Evolutionary conservation across 768 basidiomycete species (phyloP).

Genomic region (Rhizopogon roseolus): DNA sequence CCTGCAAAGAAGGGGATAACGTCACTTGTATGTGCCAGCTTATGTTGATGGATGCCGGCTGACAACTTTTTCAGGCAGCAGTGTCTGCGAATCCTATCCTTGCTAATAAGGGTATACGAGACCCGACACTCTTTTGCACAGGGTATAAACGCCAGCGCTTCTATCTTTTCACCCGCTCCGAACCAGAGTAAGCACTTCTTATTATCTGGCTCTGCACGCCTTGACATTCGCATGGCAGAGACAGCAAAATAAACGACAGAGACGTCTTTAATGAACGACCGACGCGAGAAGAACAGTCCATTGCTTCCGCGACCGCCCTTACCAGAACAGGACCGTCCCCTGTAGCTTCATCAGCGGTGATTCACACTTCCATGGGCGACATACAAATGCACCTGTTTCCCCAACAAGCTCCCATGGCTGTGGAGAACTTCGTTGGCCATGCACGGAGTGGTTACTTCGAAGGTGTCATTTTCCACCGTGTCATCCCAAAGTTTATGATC

Average conservation of each 20-base stretch:
- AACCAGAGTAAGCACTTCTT: slow-evolving; percentile 70
- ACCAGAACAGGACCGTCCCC: slow-evolving; percentile 58
- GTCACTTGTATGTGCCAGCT: slow-evolving; percentile 57
- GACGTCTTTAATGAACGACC: slow-evolving; percentile 99
- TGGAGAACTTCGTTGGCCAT: slow-evolving; percentile 97
- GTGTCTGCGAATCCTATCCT: slow-evolving; percentile 95
- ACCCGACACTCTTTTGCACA: slow-evolving; percentile 90
- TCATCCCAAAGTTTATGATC: slow-evolving; percentile 98
- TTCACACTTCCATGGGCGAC: slow-evolving; percentile 95
- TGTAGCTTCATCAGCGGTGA: slow-evolving; percentile 75
- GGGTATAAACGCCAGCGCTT: slow-evolving; percentile 92
- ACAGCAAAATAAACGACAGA: slow-evolving; percentile 82
- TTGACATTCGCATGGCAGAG: slow-evolving; percentile 38
- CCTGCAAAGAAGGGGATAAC: slow-evolving; percentile 83
- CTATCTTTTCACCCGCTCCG: slow-evolving; percentile 88
- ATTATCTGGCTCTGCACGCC: not conserved
- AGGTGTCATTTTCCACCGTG: slow-evolving; percentile 91
- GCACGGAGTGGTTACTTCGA: slow-evolving; percentile 89
- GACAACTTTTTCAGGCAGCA: slow-evolving; percentile 50
- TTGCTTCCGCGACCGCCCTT: slow-evolving; percentile 58
- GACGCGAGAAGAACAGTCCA: slow-evolving; percentile 90
- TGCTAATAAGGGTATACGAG: slow-evolving; percentile 75
- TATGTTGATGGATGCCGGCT: slow-evolving; percentile 3
- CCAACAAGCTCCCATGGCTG: slow-evolving; percentile 86
- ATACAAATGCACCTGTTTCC: slow-evolving; percentile 90